A percentile compares a stretch with the other conserved stretches of the same genome.
phyloP scores from a whole-genome alignment of 352 stramenopile species.

The Globisporangium perplexum region DNA sequence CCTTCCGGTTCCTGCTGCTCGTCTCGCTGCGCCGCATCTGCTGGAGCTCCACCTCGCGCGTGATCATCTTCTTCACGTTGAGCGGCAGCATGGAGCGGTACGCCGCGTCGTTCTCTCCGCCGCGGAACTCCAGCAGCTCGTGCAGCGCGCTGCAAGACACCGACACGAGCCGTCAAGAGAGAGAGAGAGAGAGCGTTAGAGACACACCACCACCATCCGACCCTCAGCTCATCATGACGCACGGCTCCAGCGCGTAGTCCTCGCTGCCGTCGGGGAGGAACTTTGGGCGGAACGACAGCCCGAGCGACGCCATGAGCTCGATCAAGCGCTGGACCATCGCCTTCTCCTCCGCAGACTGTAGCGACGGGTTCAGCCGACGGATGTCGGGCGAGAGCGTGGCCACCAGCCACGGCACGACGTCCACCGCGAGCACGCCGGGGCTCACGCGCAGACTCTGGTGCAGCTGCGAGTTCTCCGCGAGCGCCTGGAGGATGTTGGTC shows the following conservation, averaged over 20 bases:
- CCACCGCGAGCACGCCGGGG: conserved; percentile 49
- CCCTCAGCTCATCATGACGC: no score
- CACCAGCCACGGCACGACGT: conserved; percentile 75
- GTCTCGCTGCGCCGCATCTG: conserved; percentile 66
- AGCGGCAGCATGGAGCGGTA: conserved; percentile 45
- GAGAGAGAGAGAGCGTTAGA: neutral
- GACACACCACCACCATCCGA: conserved; percentile 2
- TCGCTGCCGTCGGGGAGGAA: conserved; percentile 59
- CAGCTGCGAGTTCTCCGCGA: conserved; percentile 57
- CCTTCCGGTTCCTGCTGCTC: conserved; percentile 5
- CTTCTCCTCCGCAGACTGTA: conserved; percentile 68
- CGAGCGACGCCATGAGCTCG: conserved; percentile 70
- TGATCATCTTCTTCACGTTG: conserved; percentile 67
- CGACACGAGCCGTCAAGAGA: neutral
- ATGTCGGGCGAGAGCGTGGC: conserved; percentile 59
- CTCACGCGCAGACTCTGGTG: conserved; percentile 56
- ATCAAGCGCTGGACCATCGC: conserved; percentile 61
- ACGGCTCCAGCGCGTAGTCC: conserved; percentile 76
- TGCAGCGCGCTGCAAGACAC: conserved; percentile 41
- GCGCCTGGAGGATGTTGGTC: conserved; percentile 57
- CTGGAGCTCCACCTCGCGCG: conserved; percentile 74
- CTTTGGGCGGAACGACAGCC: conserved; percentile 70
- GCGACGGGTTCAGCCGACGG: conserved; percentile 42
- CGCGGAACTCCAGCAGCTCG: conserved; percentile 60
- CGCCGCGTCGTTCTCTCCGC: conserved; percentile 22